Base-by-base conservation (phyloP, 2,329 filamentous ascomycete species). In the Mycosphaerella arachidis region DNA sequence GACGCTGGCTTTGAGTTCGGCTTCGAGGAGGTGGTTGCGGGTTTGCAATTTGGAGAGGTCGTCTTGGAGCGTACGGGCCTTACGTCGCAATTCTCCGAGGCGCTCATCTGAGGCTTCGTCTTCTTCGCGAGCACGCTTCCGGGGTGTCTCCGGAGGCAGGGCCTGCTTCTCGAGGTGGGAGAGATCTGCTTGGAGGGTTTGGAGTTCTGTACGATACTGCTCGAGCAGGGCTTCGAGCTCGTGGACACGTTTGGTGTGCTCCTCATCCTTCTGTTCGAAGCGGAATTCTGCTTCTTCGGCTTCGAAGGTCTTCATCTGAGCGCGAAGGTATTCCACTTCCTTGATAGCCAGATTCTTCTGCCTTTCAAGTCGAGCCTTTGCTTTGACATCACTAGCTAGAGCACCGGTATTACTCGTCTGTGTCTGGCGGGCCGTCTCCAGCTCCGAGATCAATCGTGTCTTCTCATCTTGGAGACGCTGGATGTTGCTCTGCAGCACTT, bases 291-390 rank as follows among this genome's bases (percentile, higher is more conserved):
- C 85, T 69, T 97, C 92, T 74, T 99, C 94, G 0, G 86, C 84
- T 69, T 97, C 91, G 61, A 95, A 78, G 0, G 90, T 88, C 76
- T 92, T 92, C 57, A 97, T 82, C 74, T 99, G 94, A 0, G 91
- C 93, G 24, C 94, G 89, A 6, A 99, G 82, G 72, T 96, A 96
- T 67, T 97, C 92, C 0, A 94, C 91, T 73, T 99, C 95, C 71
- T 97, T 97, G 27, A 91, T 82, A 0, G 92, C 91, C 7, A 99
- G 82, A 0, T 83, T 85, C 59, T 91, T 89, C 72, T 97, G 93
- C 60, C 94, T 84, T 68, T 99, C 93, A 0, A 97, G 78, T 33
- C 94, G 85, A 56, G 89, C 79, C 48, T 86, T 87, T 63, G 72
- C 89, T 69, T 91, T 89, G 16, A 80, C 78, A 27, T 58, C 50